These are phyloP conservation scores for Triticum urartu DNA, from an alignment of 176 grass and related monocot species.

Conservation along the genomic window DNA sequence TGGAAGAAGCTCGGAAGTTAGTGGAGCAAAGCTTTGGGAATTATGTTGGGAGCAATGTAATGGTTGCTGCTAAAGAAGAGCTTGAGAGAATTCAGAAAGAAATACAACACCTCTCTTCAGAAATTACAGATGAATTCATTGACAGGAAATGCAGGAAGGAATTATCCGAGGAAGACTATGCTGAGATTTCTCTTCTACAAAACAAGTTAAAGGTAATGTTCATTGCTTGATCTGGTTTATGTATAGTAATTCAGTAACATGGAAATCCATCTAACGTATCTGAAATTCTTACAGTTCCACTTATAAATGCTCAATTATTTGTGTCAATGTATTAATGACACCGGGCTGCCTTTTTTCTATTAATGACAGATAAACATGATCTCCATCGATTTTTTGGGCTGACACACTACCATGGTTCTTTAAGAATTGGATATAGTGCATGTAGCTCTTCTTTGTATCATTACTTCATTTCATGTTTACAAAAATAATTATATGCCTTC, in stretches of 20 bases:
- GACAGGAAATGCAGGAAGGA: constrained; percentile 84
- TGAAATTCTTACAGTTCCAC: neutral
- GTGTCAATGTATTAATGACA: neutral
- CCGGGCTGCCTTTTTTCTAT: too few relatives aligned
- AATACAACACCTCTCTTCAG: constrained; percentile 69
- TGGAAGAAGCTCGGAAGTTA: constrained; percentile 96
- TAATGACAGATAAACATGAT: constrained; percentile 1
- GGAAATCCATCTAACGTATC: neutral
- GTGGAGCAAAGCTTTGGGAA: constrained; percentile 98
- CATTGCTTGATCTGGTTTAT: constrained; percentile 24
- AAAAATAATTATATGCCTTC: neutral
- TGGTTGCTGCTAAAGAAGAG: constrained; percentile 89
- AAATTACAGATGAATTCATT: constrained; percentile 90
- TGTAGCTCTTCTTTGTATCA: neutral
- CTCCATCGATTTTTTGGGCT: neutral
- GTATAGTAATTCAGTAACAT: constrained; percentile 9
- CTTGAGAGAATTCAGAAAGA: constrained; percentile 83
- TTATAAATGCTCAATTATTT: neutral
- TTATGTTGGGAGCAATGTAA: constrained; percentile 97
- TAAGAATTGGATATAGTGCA: constrained; percentile 2
- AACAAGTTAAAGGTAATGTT: constrained; percentile 71
- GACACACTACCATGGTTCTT: constrained; percentile 8
- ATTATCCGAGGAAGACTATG: constrained; percentile 72
- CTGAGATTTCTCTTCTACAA: constrained; percentile 83
- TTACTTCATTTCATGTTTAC: constrained; percentile 3